phyloP scores from a whole-genome alignment of 1,284 basidiomycete species.

The Pyrrhoderma noxium region DNA sequence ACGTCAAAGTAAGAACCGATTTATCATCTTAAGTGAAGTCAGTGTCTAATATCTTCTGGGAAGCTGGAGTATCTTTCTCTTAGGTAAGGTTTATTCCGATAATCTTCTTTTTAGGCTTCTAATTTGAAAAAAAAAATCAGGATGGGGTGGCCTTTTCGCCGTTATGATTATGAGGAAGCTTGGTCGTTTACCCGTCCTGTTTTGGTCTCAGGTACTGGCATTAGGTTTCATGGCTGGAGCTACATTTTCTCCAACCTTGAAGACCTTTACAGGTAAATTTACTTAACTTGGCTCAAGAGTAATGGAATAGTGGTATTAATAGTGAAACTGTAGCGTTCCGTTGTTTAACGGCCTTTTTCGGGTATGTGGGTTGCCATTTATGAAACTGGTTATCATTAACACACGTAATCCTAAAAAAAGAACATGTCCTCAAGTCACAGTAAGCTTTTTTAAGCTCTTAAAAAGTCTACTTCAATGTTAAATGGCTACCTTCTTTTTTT shows the following conservation, averaged over 20 bases:
- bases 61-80: slow-evolving; percentile 63
- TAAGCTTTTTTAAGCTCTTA: slow-evolving; percentile 26
- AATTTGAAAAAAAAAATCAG: slow-evolving; percentile 30
- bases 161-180: slow-evolving; percentile 52
- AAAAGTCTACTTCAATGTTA: too few relatives aligned
- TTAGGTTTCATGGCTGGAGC: slow-evolving; percentile 45
- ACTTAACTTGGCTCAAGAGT: slow-evolving; percentile 1
- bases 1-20: slow-evolving; percentile 45
- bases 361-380: slow-evolving; percentile 31
- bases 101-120: neutral
- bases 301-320: neutral
- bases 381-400: neutral
- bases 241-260: slow-evolving; percentile 47
- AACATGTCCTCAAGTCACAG: slow-evolving; percentile 63
- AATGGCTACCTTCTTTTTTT: too few relatives aligned
- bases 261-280: slow-evolving; percentile 41
- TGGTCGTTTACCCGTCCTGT: slow-evolving; percentile 54
- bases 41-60: neutral
- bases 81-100: slow-evolving; percentile 32
- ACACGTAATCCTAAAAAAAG: slow-evolving; percentile 26
- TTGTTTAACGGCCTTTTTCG: slow-evolving; percentile 64
- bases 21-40: neutral
- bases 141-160: slow-evolving; percentile 55
- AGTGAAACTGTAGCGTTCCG: slow-evolving; percentile 45
- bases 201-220: slow-evolving; percentile 54